Evolutionary conservation across 2,329 filamentous ascomycete species (phyloP).

Genomic region (Fonsecaea pugnacius): DNA sequence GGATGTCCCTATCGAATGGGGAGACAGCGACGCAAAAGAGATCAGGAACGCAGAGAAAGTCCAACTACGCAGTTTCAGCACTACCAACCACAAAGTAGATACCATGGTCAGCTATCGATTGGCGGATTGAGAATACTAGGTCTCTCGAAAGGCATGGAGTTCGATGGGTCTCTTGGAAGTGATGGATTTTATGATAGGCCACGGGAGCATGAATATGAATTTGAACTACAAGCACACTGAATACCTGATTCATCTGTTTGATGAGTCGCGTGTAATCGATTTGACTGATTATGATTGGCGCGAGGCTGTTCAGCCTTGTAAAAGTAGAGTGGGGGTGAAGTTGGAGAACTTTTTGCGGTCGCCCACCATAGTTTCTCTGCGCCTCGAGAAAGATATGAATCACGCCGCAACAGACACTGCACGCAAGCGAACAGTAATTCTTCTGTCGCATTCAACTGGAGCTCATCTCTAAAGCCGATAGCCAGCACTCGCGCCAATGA

Average conservation of each 20-base stretch:
- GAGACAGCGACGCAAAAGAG: slow-evolving; percentile 96
- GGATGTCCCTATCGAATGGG: slow-evolving; percentile 97
- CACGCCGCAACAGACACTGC: not conserved
- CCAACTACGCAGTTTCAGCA: slow-evolving; percentile 93
- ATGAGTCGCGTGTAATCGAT: not conserved
- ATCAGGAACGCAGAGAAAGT: slow-evolving; percentile 94
- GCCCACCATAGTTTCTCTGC: slow-evolving; percentile 22
- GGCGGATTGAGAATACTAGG: slow-evolving; percentile 42
- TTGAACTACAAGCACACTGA: not conserved
- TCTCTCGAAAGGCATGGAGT: slow-evolving; percentile 20
- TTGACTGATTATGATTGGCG: slow-evolving; percentile 1
- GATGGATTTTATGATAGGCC: not conserved
- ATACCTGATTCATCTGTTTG: not conserved
- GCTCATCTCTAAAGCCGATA: not conserved
- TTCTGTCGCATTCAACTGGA: not conserved
- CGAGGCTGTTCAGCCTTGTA: not conserved
- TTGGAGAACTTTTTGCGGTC: slow-evolving; percentile 21
- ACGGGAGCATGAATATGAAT: not conserved
- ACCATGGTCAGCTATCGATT: slow-evolving; percentile 90
- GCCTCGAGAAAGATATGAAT: not conserved
- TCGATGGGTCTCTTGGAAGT: slow-evolving; percentile 1
- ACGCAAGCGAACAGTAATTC: not conserved
- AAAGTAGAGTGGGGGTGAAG: slow-evolving; percentile 4
- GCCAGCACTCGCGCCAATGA: slow-evolving; percentile 16
- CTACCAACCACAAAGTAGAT: slow-evolving; percentile 89